Percentiles rank a stretch among this genome's conserved stretches.
Evolutionary conservation across 1,284 basidiomycete genomes (phyloP).

Genomic region (Polyporus tsugae): DNA sequence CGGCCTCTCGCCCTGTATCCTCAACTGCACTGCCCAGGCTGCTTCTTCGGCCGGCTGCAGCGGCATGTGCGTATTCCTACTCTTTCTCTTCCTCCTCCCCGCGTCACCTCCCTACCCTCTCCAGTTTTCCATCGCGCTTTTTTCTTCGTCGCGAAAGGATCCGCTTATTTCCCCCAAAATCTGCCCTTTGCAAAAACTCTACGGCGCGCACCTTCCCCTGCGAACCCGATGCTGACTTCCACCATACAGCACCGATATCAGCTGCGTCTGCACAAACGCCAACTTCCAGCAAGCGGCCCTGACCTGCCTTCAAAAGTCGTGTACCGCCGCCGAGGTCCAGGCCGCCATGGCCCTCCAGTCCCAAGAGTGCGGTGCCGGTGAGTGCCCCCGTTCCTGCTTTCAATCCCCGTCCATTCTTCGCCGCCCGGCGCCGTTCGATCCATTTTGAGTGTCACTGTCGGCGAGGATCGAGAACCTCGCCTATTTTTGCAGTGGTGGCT

Average conservation of each 20-base stretch:
- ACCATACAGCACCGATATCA: slow-evolving; percentile 35
- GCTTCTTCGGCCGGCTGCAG: slow-evolving; percentile 31
- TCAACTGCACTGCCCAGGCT: slow-evolving; percentile 33
- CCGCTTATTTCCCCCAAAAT: neutral
- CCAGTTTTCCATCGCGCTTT: neutral
- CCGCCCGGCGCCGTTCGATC: neutral
- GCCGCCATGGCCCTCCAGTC: slow-evolving; percentile 37
- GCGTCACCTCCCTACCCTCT: neutral
- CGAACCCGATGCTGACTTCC: neutral
- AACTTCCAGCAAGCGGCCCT: slow-evolving; percentile 36
- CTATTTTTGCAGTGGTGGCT: neutral
- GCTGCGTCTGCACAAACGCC: slow-evolving; percentile 40
- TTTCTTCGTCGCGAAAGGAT: neutral
- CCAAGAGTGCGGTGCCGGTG: slow-evolving; percentile 39
- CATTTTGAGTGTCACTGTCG: neutral
- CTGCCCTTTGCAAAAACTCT: too few relatives aligned
- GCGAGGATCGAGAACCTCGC: neutral
- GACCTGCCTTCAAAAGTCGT: slow-evolving; percentile 35
- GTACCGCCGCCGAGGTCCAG: slow-evolving; percentile 34
- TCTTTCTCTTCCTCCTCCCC: neutral
- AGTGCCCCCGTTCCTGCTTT: slow-evolving; percentile 36
- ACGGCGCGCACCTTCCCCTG: neutral
- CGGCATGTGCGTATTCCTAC: slow-evolving; percentile 29
- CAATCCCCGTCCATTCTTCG: neutral
- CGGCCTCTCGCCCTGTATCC: slow-evolving; percentile 34